Percentiles rank a stretch among this genome's conserved stretches.
Evolutionary conservation across 179 eudicot genomes (phyloP).

Genomic region (Vitellaria paradoxa): DNA sequence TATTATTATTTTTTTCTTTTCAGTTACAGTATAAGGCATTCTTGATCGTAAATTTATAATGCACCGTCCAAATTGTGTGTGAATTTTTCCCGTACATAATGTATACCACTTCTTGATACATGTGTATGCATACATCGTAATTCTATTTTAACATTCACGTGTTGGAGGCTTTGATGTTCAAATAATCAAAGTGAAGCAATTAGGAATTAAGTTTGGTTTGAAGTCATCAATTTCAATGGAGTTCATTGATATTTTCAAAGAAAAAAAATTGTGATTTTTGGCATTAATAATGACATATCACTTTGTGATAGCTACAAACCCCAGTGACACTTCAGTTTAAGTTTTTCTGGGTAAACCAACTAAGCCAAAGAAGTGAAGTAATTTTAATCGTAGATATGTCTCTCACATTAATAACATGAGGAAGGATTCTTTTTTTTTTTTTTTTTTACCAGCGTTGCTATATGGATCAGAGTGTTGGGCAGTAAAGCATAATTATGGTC

Average conservation of each 20-base stretch:
- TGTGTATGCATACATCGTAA: background rate
- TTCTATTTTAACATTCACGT: background rate
- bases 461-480: too few relatives aligned
- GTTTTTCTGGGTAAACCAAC: background rate
- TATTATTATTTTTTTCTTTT: slow-evolving; percentile 1
- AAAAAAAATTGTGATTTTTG: background rate
- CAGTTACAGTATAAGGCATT: background rate
- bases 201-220: background rate
- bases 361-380: background rate
- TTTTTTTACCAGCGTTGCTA: too few relatives aligned
- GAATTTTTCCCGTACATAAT: background rate
- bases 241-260: background rate
- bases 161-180: background rate
- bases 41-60: background rate
- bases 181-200: background rate
- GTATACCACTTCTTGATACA: background rate
- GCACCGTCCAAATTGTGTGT: background rate
- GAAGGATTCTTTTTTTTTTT: background rate
- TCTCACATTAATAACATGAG: background rate
- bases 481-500: too few relatives aligned
- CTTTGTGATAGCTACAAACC: background rate
- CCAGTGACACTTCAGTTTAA: background rate
- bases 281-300: background rate
- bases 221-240: background rate
- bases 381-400: background rate